These are phyloP conservation scores for Sporisorium exsertum DNA, from an alignment of 1,284 basidiomycete species.

Conservation along the genomic window DNA sequence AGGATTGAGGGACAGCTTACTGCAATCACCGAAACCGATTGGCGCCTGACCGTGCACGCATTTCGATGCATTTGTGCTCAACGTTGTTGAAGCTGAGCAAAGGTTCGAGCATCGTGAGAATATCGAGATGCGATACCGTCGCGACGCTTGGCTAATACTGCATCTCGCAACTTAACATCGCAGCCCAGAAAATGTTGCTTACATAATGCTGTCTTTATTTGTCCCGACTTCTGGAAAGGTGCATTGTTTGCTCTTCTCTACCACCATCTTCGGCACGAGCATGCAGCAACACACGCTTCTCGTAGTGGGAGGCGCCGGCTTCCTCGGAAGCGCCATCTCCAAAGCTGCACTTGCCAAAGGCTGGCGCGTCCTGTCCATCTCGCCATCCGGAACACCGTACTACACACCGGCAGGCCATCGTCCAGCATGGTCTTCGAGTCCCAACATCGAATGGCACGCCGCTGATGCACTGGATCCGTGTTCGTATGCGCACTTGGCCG, in stretches of 20 bases:
- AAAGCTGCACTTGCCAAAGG: slow-evolving; percentile 84
- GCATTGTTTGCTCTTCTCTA: neutral
- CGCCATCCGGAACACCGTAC: slow-evolving; percentile 87
- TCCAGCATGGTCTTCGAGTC: slow-evolving; percentile 80
- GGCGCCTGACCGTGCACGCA: too few species aligned
- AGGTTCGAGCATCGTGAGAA: too few species aligned
- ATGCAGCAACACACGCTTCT: slow-evolving; percentile 51
- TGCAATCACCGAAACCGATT: too few species aligned
- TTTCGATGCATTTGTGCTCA: too few species aligned
- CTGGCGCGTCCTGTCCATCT: slow-evolving; percentile 87
- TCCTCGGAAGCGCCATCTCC: slow-evolving; percentile 93
- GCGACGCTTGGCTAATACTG: slow-evolving; percentile 28
- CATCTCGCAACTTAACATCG: neutral
- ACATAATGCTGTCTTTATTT: slow-evolving; percentile 39
- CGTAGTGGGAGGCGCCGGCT: slow-evolving; percentile 93
- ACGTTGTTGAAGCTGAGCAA: too few species aligned
- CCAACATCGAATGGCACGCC: slow-evolving; percentile 58
- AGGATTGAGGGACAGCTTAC: too few species aligned
- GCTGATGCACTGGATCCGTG: slow-evolving; percentile 78
- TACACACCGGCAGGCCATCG: slow-evolving; percentile 86
- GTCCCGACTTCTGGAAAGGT: too few species aligned
- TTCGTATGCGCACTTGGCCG: slow-evolving; percentile 79
- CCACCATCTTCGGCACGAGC: neutral
- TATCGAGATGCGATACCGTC: too few species aligned
- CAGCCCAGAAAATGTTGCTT: neutral